phyloP scores from a whole-genome alignment of 176 grass and related monocot species.

The Poa annua region DNA sequence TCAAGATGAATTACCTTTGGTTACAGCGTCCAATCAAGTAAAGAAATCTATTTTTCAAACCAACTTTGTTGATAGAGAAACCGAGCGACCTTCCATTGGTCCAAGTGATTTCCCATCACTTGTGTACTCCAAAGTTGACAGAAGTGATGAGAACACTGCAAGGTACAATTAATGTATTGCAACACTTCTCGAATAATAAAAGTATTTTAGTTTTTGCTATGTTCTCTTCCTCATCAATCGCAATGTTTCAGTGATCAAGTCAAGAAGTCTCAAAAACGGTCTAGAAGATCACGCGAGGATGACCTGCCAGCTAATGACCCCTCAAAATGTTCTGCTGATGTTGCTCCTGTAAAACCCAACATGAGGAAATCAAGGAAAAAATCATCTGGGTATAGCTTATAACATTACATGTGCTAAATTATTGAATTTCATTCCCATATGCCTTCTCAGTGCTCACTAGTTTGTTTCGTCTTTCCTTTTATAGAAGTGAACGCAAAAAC shows the following conservation, averaged over 20 bases:
- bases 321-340: neutral
- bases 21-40: conserved; percentile 58
- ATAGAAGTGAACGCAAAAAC: conserved; percentile 23
- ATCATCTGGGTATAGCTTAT: conserved; percentile 28
- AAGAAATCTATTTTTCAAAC: conserved; percentile 74
- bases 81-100: conserved; percentile 76
- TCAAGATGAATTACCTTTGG: conserved; percentile 47
- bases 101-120: conserved; percentile 66
- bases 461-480: conserved; percentile 30
- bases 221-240: neutral
- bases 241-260: conserved; percentile 36
- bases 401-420: conserved; percentile 12
- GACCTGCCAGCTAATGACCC: neutral
- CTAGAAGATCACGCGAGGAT: conserved; percentile 29
- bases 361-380: conserved; percentile 29
- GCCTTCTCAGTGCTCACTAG: conserved; percentile 40
- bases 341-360: neutral
- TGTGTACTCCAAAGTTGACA: conserved; percentile 43
- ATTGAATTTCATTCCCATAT: conserved; percentile 34
- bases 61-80: conserved; percentile 92
- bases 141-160: conserved; percentile 38
- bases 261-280: conserved; percentile 23
- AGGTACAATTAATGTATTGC: conserved; percentile 48
- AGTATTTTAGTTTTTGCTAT: conserved; percentile 2
- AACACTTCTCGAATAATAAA: neutral